phyloP scores from a whole-genome alignment of 2,329 filamentous ascomycete genomes.

The Alternaria alternata region DNA sequence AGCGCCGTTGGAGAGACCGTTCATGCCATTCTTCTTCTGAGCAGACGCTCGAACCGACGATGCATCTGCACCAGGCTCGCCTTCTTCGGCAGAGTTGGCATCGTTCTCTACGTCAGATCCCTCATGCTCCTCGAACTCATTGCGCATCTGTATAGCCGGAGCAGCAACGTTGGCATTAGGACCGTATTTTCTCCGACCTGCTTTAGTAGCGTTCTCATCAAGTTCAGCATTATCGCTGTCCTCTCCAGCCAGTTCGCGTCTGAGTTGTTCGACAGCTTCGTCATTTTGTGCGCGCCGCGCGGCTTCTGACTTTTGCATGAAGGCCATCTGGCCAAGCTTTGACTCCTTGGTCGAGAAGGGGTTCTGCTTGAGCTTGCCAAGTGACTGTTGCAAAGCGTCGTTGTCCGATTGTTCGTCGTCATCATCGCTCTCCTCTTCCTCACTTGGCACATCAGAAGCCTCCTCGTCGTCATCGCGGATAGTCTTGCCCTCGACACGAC shows the following conservation, averaged over 20 bases:
- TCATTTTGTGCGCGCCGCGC: constrained; percentile 81
- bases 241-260: constrained; percentile 71
- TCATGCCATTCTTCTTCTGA: constrained; percentile 20
- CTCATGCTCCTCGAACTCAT: constrained; percentile 69
- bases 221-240: constrained; percentile 63
- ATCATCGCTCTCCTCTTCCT: constrained; percentile 62
- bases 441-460: constrained; percentile 59
- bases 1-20: constrained; percentile 21
- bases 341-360: constrained; percentile 67
- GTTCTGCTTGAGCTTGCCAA: constrained; percentile 51
- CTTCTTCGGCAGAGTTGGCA: constrained; percentile 20
- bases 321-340: constrained; percentile 83
- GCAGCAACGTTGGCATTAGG: constrained; percentile 52
- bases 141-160: constrained; percentile 47
- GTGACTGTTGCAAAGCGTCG: constrained; percentile 43
- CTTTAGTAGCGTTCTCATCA: constrained; percentile 63
- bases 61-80: constrained; percentile 28
- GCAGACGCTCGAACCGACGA: constrained; percentile 14
- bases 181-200: constrained; percentile 77
- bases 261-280: constrained; percentile 66
- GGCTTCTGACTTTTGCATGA: constrained; percentile 91
- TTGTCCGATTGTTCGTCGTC: constrained; percentile 68
- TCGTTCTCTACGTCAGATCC: constrained; percentile 57
- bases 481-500: constrained; percentile 77
- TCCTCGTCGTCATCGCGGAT: constrained; percentile 58